Evolutionary conservation across 306 rosid species (phyloP), one percentile per base, ranked within the genome.

Genomic region (Cotoneaster glaucophyllus): DNA sequence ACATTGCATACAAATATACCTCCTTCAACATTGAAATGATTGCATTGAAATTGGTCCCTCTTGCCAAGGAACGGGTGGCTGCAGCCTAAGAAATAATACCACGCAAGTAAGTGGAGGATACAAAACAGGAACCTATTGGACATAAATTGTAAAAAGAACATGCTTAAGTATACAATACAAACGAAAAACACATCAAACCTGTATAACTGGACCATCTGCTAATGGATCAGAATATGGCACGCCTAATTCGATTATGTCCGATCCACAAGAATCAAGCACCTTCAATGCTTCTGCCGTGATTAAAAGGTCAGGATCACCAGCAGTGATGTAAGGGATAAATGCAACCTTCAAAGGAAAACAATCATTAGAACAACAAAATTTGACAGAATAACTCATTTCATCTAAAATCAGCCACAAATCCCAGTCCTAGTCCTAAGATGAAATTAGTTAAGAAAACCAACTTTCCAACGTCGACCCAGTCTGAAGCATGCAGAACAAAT

Each of bases 201-300:
- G 98, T 78, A 95, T 95, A 82, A 92, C 97, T 34, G 97, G 98
- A 74, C 98, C 98, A 84, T 95, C 98, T 6, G 98, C 98, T 86
- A 95, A 83, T 77, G 98, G 97, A 84, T 95, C 97, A 15, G 98
- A 92, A 79, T 95, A 95, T 0, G 97, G 98, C 72, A 92, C 93
- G 9, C 98, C 98, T 3, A 95, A 81, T 77, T 95, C 98, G 48
- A 95, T 95, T 79, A 95, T 90, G 88, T 95, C 97, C 4, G 97
- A 92, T 50, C 98, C 98, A 71, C 90, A 84, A 43, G 87, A 74
- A 75, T 93, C 93, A 18, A 95, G 97, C 77, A 95, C 83, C 87
- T 92, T 95, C 84, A 95, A 76, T 75, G 97, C 98, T 84, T 92
- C 86, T 57, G 93, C 96, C 2, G 98, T 95, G 68, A 90, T 89